These are phyloP conservation scores for Blastomyces gilchristii DNA, from an alignment of 2,329 filamentous ascomycete genomes.

Conservation along the genomic window DNA sequence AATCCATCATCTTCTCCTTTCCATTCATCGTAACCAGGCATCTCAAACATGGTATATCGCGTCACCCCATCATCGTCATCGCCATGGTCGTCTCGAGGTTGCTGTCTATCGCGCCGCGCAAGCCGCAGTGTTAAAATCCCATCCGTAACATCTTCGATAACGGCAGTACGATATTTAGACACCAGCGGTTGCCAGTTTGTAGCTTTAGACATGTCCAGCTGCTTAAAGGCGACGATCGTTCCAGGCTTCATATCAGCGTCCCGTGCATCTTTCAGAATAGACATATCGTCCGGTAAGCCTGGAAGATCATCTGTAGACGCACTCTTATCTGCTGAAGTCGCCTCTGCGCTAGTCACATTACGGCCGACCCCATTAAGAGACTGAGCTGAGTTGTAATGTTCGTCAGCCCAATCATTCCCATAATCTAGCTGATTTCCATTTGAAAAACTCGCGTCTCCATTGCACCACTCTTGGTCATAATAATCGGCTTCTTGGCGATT, in stretches of 20 bases:
- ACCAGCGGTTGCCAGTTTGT: slow-evolving; percentile 40
- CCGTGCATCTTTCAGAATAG: slow-evolving; percentile 43
- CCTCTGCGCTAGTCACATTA: background rate
- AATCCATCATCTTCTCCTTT: slow-evolving; percentile 49
- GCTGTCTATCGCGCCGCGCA: slow-evolving; percentile 56
- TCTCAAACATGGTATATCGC: slow-evolving; percentile 69
- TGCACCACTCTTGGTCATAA: slow-evolving; percentile 15
- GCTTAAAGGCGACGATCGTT: slow-evolving; percentile 38
- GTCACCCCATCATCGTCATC: slow-evolving; percentile 55
- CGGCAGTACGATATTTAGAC: slow-evolving; percentile 52
- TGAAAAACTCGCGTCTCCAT: slow-evolving; percentile 4
- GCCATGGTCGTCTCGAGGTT: slow-evolving; percentile 49
- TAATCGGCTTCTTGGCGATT: slow-evolving; percentile 37
- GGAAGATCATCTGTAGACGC: slow-evolving; percentile 39
- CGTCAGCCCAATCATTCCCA: slow-evolving; percentile 7
- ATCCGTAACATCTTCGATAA: slow-evolving; percentile 49
- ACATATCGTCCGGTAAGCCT: slow-evolving; percentile 49
- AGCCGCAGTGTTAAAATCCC: slow-evolving; percentile 52
- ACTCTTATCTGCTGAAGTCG: background rate
- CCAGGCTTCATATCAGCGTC: slow-evolving; percentile 27
- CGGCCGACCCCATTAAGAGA: background rate
- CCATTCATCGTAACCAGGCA: slow-evolving; percentile 52
- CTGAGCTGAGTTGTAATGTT: slow-evolving; percentile 16
- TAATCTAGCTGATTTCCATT: slow-evolving; percentile 20
- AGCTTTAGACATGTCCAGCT: slow-evolving; percentile 38